Evolutionary conservation across 2,329 filamentous ascomycete species (phyloP), one percentile per base, ranked within the genome.

Genomic region (Verticillium longisporum): DNA sequence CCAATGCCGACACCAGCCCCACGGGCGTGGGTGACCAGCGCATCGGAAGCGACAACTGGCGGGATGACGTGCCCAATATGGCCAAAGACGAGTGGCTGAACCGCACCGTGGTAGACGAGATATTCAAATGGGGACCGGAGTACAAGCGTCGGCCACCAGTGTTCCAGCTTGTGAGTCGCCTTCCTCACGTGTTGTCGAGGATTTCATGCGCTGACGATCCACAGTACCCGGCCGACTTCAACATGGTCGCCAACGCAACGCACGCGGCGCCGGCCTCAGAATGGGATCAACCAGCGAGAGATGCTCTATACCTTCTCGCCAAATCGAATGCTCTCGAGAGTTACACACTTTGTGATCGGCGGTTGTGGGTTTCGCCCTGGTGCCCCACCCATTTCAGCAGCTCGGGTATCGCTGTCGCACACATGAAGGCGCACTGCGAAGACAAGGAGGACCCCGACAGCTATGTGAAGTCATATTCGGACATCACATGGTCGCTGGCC

Each of bases 341-440:
- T 34, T 92, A 88, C 68, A 85, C 87, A 0, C 73, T 95, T 0
- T 95, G 90, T 69, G 79, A 87, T 53, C 71, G 93, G 14, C 82
- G 83, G 26, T 88, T 85, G 0, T 87, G 85, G 65, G 71, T 86
- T 1, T 86, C 88, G 0, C 79, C 87, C 0, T 76, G 82, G 13
- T 95, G 91, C 71, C 88, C 85, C 0, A 92, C 90, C 0, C 72
- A 72, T 4, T 88, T 83, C 66, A 77, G 80, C 61, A 75, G 84
- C 13, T 82, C 83, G 0, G 83, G 84, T 0, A 78, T 78, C 6
- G 76, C 73, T 1, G 88, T 89, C 1, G 86, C 85, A 0, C 75
- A 73, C 10, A 80, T 94, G 70, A 75, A 74, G 36, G 82, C 86
- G 0, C 73, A 83, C 31, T 95, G 90, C 67, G 81, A 88, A 33